Evolutionary conservation across 768 basidiomycete species (phyloP).

Genomic region (Suillus subluteus): DNA sequence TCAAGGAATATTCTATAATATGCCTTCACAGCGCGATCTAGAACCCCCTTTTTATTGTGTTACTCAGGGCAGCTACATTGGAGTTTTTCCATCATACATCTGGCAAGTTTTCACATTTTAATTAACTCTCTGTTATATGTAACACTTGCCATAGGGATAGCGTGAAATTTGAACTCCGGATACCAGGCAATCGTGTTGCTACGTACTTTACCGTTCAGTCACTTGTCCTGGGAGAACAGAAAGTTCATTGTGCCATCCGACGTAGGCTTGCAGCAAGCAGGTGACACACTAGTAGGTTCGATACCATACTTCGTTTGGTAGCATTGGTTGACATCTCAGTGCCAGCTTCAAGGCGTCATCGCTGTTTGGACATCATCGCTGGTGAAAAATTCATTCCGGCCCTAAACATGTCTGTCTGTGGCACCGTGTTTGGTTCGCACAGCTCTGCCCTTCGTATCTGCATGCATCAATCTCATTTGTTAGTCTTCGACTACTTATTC

Average conservation of each 20-base stretch:
- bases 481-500: too few relatives aligned
- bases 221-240: not conserved
- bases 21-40: not conserved
- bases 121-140: not conserved
- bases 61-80: not conserved
- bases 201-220: not conserved
- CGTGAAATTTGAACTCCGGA: not conserved
- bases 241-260: not conserved
- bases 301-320: not conserved
- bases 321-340: not conserved
- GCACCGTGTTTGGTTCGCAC: not conserved
- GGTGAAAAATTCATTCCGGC: too few relatives aligned
- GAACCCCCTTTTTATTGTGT: not conserved
- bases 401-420: not conserved
- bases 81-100: not conserved
- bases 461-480: too few relatives aligned
- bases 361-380: not conserved
- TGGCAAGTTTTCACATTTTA: not conserved
- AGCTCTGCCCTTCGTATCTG: too few relatives aligned
- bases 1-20: constrained; percentile 1
- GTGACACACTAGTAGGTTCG: not conserved
- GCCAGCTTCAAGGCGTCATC: too few relatives aligned
- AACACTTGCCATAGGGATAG: too few relatives aligned
- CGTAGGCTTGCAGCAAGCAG: not conserved
- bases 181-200: not conserved